These are phyloP conservation scores for Stylosanthes scabra DNA, from an alignment of 331 rosid genomes.

Conservation along the genomic window DNA sequence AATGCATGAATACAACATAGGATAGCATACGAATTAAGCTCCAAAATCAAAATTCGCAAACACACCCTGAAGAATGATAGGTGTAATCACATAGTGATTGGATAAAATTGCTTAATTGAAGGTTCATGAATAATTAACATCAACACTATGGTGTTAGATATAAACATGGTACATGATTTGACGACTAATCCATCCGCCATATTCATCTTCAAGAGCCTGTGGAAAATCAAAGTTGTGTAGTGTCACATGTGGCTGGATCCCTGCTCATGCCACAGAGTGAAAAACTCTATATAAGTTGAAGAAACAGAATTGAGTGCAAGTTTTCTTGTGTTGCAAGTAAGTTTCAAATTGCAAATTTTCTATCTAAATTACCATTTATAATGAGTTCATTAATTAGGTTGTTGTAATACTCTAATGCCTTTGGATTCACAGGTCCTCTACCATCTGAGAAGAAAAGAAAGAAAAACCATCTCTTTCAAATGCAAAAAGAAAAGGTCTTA, in stretches of 20 bases:
- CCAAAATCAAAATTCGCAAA: no score
- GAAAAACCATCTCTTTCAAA: background rate
- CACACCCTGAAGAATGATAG: no score
- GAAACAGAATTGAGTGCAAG: background rate
- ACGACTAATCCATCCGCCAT: slow-evolving; percentile 70
- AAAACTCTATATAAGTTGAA: slow-evolving; percentile 15
- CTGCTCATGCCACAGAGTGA: slow-evolving; percentile 32
- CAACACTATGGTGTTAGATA: background rate
- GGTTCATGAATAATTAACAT: background rate
- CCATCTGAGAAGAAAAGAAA: slow-evolving; percentile 53
- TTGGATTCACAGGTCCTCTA: slow-evolving; percentile 74
- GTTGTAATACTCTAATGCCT: slow-evolving; percentile 74
- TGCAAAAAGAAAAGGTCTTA: no score
- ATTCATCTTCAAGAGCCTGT: slow-evolving; percentile 70
- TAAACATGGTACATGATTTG: slow-evolving; percentile 47
- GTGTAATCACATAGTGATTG: background rate
- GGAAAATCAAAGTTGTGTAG: slow-evolving; percentile 62
- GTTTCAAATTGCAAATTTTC: no score
- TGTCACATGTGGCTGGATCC: slow-evolving; percentile 69
- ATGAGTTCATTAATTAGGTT: slow-evolving; percentile 74
- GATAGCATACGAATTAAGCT: no score
- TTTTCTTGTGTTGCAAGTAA: no score
- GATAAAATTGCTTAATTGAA: background rate
- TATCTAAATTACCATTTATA: slow-evolving; percentile 47
- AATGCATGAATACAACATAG: no score